Base-by-base conservation (phyloP, 1,284 basidiomycete species). In the Ceratobasidium sp. region DNA sequence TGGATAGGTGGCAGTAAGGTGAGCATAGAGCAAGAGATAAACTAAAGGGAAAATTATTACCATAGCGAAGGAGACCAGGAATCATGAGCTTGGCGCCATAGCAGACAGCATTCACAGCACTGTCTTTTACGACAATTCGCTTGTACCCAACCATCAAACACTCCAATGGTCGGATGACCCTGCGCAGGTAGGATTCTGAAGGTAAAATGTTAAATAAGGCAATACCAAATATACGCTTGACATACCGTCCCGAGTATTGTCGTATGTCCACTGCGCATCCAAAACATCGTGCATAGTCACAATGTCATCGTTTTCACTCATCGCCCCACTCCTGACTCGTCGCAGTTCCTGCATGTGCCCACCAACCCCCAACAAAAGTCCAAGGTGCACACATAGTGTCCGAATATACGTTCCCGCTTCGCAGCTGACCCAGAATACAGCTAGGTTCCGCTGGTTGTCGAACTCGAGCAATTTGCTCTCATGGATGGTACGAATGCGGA, bases 11-110 rank as follows among this genome's bases (percentile, higher is more conserved):
- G 46, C 46, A 46, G 16, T 13, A 29, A 16, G 16, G 4, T 58
- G 31, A 58, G 54, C 37, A 49, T 27, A 34, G 39, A 16, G 22
- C 19, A 71, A 31, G 39, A 34, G 39, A 64, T 13, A 1, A 49
- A 59, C 49, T 34, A 29, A 43, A 49, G 14, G 27, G 24, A 65
- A 51, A 54, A 22, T 48, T 62, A 74, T 61, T 41, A 78, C 78
- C 81, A 83, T 98, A 99, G 78, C 98, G 94, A 73, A 99, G 87
- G 59, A 99, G 87, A 84, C 98, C 98, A 76, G 98, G 98, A 79
- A 99, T 96, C 98, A 99, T 99, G 81, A 99, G 91, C 83, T 99
- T 98, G 76, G 98, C 98, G 79, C 98, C 98, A 84, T 99, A 99
- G 86, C 98, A 99, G 76, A 99, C 95, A 75, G 98, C 98, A 81